Percentiles rank a stretch among this genome's conserved stretches.
Conservation (phyloP, 352 stramenopile genomes). For the Globisporangium camurandrum region DNA sequence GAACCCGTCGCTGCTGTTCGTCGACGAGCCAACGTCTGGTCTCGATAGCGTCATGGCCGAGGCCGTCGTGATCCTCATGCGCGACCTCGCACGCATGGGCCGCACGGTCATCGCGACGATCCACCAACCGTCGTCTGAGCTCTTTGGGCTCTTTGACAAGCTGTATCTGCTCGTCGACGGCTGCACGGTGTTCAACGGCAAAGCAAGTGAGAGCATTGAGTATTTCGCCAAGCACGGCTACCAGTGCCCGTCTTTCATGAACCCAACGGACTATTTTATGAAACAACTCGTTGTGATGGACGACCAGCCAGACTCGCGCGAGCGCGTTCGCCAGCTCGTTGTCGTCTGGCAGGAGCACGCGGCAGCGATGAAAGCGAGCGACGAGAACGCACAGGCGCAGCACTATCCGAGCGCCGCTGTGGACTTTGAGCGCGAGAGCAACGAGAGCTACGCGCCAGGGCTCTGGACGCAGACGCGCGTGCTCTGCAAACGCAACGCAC, state of each 20-base stretch:
- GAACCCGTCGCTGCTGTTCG: slow-evolving; percentile 62
- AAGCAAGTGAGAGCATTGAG: slow-evolving; percentile 24
- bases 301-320: slow-evolving; percentile 14
- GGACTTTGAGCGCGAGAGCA: slow-evolving; percentile 7
- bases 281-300: slow-evolving; percentile 29
- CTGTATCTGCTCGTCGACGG: slow-evolving; percentile 32
- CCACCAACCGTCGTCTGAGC: slow-evolving; percentile 60
- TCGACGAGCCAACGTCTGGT: slow-evolving; percentile 71
- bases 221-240: slow-evolving; percentile 22
- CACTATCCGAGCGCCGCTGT: neutral
- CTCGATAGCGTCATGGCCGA: slow-evolving; percentile 37
- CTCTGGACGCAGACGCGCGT: slow-evolving; percentile 13
- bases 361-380: neutral
- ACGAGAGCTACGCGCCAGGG: slow-evolving; percentile 10
- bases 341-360: slow-evolving; percentile 13
- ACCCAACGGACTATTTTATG: slow-evolving; percentile 39
- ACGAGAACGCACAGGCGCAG: slow-evolving; percentile 1
- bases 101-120: slow-evolving; percentile 84
- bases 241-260: slow-evolving; percentile 32
- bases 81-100: slow-evolving; percentile 54
- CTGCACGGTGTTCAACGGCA: slow-evolving; percentile 26
- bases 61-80: slow-evolving; percentile 25
- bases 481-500: slow-evolving; percentile 23
- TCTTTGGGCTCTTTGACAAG: slow-evolving; percentile 32
- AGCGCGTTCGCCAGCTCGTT: slow-evolving; percentile 17